Evolutionary conservation across 1,284 basidiomycete genomes (phyloP).

Genomic region (Abortiporus biennis): DNA sequence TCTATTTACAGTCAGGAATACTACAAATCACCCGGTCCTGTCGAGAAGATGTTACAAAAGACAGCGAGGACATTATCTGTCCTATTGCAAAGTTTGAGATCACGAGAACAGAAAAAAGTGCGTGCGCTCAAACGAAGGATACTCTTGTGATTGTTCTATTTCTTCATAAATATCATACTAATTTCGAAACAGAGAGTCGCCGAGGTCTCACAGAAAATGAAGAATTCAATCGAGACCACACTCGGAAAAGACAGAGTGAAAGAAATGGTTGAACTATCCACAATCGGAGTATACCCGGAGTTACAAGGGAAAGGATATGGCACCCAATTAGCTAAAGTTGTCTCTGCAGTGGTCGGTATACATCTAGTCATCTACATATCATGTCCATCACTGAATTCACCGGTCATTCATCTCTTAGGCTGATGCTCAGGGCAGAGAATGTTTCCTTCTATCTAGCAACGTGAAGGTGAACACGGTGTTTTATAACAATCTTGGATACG

Average conservation of each 20-base stretch:
- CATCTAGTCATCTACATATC: background rate
- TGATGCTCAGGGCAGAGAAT: background rate
- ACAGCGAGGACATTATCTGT: no score
- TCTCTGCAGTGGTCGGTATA: background rate
- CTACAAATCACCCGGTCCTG: no score
- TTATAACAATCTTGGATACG: conserved; percentile 3
- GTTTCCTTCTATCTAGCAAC: conserved; percentile 9
- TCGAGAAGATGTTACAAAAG: no score
- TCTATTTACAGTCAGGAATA: no score
- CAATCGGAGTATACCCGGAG: conserved; percentile 2
- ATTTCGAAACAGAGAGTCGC: no score
- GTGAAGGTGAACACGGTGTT: conserved; percentile 9
- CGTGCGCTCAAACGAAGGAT: no score
- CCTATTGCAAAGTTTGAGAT: no score
- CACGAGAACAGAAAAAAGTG: no score
- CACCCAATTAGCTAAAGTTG: conserved; percentile 1
- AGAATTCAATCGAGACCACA: background rate
- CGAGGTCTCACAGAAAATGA: no score
- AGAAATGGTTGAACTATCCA: background rate
- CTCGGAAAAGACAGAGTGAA: conserved; percentile 2
- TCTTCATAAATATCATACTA: no score
- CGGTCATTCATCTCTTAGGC: conserved; percentile 2
- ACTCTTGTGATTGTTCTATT: no score
- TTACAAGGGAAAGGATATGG: conserved; percentile 7
- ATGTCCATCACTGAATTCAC: no score